Evolutionary conservation across 2,329 filamentous ascomycete species (phyloP).

Genomic region (Ceratocystis albifundus): DNA sequence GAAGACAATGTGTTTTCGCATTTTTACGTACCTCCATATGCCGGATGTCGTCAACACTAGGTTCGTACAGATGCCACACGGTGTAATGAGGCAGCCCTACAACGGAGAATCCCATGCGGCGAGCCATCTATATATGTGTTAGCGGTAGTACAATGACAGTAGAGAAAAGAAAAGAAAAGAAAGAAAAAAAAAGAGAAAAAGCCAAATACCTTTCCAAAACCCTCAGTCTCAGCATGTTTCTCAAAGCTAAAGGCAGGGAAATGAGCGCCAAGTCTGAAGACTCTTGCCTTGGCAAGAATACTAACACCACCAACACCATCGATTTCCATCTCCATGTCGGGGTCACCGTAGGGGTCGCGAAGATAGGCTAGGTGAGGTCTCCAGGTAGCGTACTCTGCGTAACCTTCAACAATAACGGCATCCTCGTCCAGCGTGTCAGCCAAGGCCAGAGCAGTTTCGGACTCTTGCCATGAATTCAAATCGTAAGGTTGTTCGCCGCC

Average conservation of each 20-base stretch:
- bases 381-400: slow-evolving; percentile 98
- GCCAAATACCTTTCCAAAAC: slow-evolving; percentile 79
- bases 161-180: no score
- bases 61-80: slow-evolving; percentile 99
- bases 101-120: slow-evolving; percentile 89
- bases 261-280: slow-evolving; percentile 89
- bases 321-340: slow-evolving; percentile 99
- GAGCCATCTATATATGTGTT: slow-evolving; percentile 63
- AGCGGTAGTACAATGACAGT: neutral
- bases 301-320: slow-evolving; percentile 96
- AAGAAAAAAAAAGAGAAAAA: no score
- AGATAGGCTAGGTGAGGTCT: slow-evolving; percentile 92
- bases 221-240: slow-evolving; percentile 96
- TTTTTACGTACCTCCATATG: slow-evolving; percentile 66
- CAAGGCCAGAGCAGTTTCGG: slow-evolving; percentile 84
- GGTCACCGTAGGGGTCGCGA: slow-evolving; percentile 90
- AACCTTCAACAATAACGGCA: slow-evolving; percentile 96
- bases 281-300: slow-evolving; percentile 88
- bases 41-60: slow-evolving; percentile 90
- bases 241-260: slow-evolving; percentile 98
- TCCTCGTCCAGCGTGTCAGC: slow-evolving; percentile 95
- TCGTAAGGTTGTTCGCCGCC: slow-evolving; percentile 98
- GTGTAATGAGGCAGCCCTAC: slow-evolving; percentile 94
- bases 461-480: slow-evolving; percentile 98
- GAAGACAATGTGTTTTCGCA: neutral